Base-by-base conservation (phyloP, 371 early-diverging fungal species). In the Fennellomyces sp. region DNA sequence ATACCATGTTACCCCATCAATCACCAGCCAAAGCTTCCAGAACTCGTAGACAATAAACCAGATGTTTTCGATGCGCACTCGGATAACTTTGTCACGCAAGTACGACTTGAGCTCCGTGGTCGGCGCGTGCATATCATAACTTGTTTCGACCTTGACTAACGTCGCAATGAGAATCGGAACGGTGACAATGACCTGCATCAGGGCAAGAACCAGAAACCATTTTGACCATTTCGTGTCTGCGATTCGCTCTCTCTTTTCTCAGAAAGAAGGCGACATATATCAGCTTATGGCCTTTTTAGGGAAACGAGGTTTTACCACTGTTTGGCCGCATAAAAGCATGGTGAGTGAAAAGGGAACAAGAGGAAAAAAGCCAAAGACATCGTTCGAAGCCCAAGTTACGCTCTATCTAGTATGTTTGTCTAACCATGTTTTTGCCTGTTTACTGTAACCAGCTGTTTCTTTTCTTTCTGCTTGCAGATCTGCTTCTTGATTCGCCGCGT, bases 1-100 rank as follows among this genome's bases (percentile, higher is more conserved):
- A 19, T n/a, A n/a, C n/a, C n/a, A n/a, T n/a, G n/a, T 50, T 64
- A 59, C 64, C 30, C 47, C 64, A 35, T 64, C 64, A 25, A 58
- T 27, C 10, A 59, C 59, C n/a, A 64, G 53, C 60, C 64, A 54
- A 6, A 64, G 49, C 19, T 42, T 57, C 64, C 64, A 64, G 5
- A 58, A 10, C 26, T 64, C 64, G 11, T 57, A 64, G 2, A 64
- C 12, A 27, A 64, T 64, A 39, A 64, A 64, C 64, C 64, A 64
- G 25, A 58, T 52, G 19, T 54, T 57, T 21, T 64, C 64, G 15
- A 55, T 51, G 19, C 52, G 56, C 10, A 62, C 63, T 12, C 52
- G 63, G 23, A 50, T n/a, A 1, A 23, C 33, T 38, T 55, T 55
- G 27, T 55, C 45, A 13, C 39, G 28, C 11, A 64, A 19, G 17